A percentile compares a stretch with the other conserved stretches of the same genome.
phyloP scores from a whole-genome alignment of 495 filamentous ascomycete species.

The Hypoxylon fragiforme region DNA sequence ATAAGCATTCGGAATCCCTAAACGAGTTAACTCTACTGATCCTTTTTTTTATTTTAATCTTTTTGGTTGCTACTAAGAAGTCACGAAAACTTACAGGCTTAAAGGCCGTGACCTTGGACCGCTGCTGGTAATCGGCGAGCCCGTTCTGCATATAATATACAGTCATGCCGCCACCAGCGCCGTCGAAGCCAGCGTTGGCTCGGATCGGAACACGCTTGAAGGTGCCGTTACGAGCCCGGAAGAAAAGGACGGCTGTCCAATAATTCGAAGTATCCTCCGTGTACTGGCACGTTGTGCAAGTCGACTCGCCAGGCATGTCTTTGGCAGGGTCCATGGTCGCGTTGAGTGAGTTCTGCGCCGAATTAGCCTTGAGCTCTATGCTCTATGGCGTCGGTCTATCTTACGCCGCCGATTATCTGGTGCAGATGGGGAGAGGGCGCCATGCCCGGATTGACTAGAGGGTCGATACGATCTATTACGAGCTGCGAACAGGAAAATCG shows the following conservation, averaged over 20 bases:
- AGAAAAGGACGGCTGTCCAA: constrained; percentile 47
- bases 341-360: constrained; percentile 38
- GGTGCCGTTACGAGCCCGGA: constrained; percentile 43
- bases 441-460: constrained; percentile 40
- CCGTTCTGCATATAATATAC: constrained; percentile 48
- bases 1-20: constrained; percentile 43
- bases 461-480: constrained; percentile 45
- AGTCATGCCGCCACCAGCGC: constrained; percentile 44
- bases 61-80: too few relatives aligned
- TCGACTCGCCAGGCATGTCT: constrained; percentile 35
- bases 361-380: not conserved
- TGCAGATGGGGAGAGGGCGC: constrained; percentile 21
- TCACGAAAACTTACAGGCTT: constrained; percentile 35
- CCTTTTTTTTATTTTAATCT: not conserved
- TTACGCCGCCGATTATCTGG: constrained; percentile 39
- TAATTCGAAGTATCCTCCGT: constrained; percentile 45
- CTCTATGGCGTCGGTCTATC: not conserved
- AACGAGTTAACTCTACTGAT: constrained; percentile 1
- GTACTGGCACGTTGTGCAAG: constrained; percentile 40
- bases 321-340: constrained; percentile 38
- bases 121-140: constrained; percentile 34
- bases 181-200: constrained; percentile 41
- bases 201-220: constrained; percentile 45
- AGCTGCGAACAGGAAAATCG: constrained; percentile 45
- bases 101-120: constrained; percentile 45